Percentiles rank a stretch among this genome's conserved stretches.
phyloP scores from a whole-genome alignment of 495 filamentous ascomycete genomes.

The Penicillium ucsense region DNA sequence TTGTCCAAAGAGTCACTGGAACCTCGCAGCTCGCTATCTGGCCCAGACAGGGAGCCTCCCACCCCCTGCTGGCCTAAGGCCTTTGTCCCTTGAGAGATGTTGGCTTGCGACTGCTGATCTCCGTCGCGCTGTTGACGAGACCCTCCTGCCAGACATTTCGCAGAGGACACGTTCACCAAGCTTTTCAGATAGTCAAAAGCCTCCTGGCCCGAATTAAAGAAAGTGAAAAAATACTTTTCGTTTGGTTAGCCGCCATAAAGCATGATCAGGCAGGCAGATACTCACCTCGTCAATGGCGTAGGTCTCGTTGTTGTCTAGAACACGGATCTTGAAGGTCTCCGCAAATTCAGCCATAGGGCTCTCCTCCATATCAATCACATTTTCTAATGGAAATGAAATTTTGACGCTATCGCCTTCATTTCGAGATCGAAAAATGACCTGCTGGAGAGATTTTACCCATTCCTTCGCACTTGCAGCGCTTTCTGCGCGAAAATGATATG shows the following conservation, averaged over 20 bases:
- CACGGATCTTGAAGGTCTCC: slow-evolving; percentile 87
- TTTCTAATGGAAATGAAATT: slow-evolving; percentile 80
- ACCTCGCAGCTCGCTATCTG: slow-evolving; percentile 46
- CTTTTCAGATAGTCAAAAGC: slow-evolving; percentile 70
- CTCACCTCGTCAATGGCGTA: slow-evolving; percentile 90
- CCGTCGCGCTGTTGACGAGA: neutral
- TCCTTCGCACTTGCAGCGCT: slow-evolving; percentile 84
- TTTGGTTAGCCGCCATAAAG: slow-evolving; percentile 15
- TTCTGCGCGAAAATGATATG: slow-evolving; percentile 84
- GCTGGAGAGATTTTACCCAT: slow-evolving; percentile 91
- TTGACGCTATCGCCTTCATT: slow-evolving; percentile 98
- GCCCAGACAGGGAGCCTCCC: slow-evolving; percentile 45
- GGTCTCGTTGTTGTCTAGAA: slow-evolving; percentile 85
- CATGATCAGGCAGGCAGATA: neutral
- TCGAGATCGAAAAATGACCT: slow-evolving; percentile 89
- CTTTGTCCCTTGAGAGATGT: slow-evolving; percentile 15
- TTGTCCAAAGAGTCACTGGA: slow-evolving; percentile 72
- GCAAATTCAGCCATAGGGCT: slow-evolving; percentile 86
- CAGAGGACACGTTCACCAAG: slow-evolving; percentile 57
- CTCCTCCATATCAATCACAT: slow-evolving; percentile 87
- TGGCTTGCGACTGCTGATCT: slow-evolving; percentile 18
- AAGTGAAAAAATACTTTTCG: slow-evolving; percentile 78
- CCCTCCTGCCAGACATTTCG: slow-evolving; percentile 20
- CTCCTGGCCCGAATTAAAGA: slow-evolving; percentile 80
- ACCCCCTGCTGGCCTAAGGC: slow-evolving; percentile 14